phyloP scores from a whole-genome alignment of 805 yeast species.

The Suhomyces prunicola region DNA sequence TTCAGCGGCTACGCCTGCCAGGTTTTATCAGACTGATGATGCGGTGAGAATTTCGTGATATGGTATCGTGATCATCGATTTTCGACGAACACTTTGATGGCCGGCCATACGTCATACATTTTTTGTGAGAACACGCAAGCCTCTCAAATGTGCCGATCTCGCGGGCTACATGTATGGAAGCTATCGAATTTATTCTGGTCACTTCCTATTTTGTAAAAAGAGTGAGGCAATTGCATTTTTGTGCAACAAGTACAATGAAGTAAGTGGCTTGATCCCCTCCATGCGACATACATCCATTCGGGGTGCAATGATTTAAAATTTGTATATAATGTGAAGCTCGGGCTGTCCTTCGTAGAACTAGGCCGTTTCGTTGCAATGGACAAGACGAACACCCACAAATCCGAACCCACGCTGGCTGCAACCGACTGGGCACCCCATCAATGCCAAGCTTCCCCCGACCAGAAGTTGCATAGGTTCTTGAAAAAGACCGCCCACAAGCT shows the following conservation, averaged over 20 bases:
- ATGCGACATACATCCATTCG: not conserved
- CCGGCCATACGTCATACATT: not conserved
- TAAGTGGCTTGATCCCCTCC: constrained; percentile 2
- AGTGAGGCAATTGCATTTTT: not conserved
- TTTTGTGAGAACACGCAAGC: not conserved
- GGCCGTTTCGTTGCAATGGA: not conserved
- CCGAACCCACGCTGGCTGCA: not conserved
- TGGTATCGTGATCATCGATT: not conserved
- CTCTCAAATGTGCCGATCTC: not conserved
- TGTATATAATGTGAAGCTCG: not conserved
- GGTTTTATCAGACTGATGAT: not conserved
- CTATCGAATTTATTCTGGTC: not conserved
- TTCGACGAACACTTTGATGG: not conserved
- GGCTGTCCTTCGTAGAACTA: not conserved
- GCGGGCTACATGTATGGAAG: not conserved
- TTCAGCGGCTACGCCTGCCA: not conserved
- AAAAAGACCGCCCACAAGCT: constrained; percentile 8
- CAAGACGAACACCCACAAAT: not conserved
- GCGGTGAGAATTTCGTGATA: not conserved
- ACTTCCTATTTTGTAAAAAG: not conserved
- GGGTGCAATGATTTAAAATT: not conserved
- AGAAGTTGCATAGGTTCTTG: constrained; percentile 9
- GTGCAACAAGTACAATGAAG: not conserved
- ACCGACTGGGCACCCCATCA: not conserved
- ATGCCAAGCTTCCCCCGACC: not conserved